Evolutionary conservation across 805 yeast species (phyloP).

Genomic region (Starmerella powellii): DNA sequence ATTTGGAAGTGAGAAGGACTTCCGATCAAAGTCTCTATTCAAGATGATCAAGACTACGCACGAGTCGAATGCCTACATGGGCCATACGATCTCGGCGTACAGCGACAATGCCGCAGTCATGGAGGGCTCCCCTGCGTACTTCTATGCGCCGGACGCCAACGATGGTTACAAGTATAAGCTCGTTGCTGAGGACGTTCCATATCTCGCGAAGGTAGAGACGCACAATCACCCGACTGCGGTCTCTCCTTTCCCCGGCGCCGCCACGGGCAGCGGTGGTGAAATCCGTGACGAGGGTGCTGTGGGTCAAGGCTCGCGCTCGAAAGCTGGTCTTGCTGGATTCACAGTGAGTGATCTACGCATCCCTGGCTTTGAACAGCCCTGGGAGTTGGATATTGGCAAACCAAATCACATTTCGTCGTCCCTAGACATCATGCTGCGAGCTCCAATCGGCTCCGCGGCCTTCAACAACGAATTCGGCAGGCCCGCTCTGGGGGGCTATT

Average conservation of each 20-base stretch:
- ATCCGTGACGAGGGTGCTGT: conserved; percentile 99
- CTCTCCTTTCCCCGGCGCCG: conserved; percentile 98
- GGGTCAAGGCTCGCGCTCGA: conserved; percentile 94
- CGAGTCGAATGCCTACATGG: conserved; percentile 56
- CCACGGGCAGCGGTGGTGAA: conserved; percentile 99
- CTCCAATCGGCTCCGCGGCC: conserved; percentile 95
- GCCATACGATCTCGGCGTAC: conserved; percentile 82
- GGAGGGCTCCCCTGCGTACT: conserved; percentile 57
- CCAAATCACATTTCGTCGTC: conserved; percentile 90
- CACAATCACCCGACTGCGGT: conserved; percentile 99
- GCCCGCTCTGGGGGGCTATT: conserved; percentile 93
- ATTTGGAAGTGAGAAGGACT: conserved; percentile 55
- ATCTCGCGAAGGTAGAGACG: conserved; percentile 91
- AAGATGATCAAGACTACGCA: conserved; percentile 88
- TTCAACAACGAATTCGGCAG: conserved; percentile 98
- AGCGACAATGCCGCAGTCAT: conserved; percentile 96
- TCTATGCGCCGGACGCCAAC: conserved; percentile 63
- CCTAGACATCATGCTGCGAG: conserved; percentile 89
- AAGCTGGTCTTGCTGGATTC: conserved; percentile 91
- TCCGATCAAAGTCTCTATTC: conserved; percentile 65
- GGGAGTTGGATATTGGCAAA: conserved; percentile 86
- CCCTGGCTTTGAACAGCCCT: conserved; percentile 78
- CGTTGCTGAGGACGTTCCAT: conserved; percentile 66
- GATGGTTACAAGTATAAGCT: conserved; percentile 59
- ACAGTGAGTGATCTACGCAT: conserved; percentile 81